These are phyloP conservation scores for Yamadazyma blattariae DNA, from an alignment of 1,139 yeast genomes.

Conservation along the genomic window DNA sequence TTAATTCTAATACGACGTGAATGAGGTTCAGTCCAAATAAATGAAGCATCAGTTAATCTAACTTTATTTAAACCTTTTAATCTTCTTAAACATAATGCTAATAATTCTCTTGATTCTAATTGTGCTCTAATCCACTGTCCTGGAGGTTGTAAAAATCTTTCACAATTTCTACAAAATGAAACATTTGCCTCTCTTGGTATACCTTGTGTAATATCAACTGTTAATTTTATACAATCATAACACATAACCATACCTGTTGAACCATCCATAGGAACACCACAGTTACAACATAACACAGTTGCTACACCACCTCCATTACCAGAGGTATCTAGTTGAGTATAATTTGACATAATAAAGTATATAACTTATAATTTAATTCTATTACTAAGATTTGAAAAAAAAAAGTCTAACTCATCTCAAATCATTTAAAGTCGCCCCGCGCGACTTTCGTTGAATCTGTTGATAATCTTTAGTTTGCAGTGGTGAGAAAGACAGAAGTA, in stretches of 20 bases:
- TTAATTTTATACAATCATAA: slow-evolving; percentile 92
- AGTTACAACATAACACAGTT: slow-evolving; percentile 94
- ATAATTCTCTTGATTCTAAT: slow-evolving; percentile 85
- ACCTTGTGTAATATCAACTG: slow-evolving; percentile 92
- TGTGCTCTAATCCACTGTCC: slow-evolving; percentile 89
- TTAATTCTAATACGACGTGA: slow-evolving; percentile 91
- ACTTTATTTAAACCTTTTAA: slow-evolving; percentile 87
- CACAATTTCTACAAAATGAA: slow-evolving; percentile 96
- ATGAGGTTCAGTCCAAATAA: slow-evolving; percentile 99
- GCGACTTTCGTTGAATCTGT: too few species aligned
- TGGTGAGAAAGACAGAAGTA: too few species aligned
- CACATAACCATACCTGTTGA: slow-evolving; percentile 94
- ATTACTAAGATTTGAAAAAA: slow-evolving; percentile 1
- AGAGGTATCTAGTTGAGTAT: slow-evolving; percentile 38
- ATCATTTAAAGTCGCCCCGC: too few species aligned
- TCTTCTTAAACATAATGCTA: slow-evolving; percentile 86
- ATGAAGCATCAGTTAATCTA: slow-evolving; percentile 87
- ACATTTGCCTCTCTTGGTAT: slow-evolving; percentile 93
- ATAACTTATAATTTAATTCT: too few species aligned
- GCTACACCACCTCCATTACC: slow-evolving; percentile 45
- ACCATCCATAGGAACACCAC: slow-evolving; percentile 99
- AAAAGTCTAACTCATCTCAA: too few species aligned
- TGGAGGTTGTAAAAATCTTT: slow-evolving; percentile 92
- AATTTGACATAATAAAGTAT: slow-evolving; percentile 47
- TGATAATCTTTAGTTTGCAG: not conserved